Conservation (phyloP, 805 yeast species). For the Millerago galiae region DNA sequence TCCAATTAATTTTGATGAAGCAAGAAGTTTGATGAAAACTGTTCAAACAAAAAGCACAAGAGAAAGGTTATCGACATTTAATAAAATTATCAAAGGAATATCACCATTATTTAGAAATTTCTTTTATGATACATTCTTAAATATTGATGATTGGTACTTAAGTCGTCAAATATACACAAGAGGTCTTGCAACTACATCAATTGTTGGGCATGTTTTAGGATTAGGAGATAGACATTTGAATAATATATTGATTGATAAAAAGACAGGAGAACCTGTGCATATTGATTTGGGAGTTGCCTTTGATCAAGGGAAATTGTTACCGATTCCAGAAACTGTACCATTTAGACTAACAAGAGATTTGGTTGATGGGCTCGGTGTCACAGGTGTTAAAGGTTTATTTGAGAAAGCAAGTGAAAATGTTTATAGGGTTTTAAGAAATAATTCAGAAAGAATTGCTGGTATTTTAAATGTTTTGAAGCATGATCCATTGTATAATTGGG, state of each 20-base stretch:
- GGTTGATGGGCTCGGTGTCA: slow-evolving; percentile 86
- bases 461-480: slow-evolving; percentile 80
- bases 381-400: slow-evolving; percentile 79
- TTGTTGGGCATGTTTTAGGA: slow-evolving; percentile 84
- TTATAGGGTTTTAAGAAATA: slow-evolving; percentile 55
- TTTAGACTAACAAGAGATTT: slow-evolving; percentile 86
- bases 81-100: slow-evolving; percentile 41
- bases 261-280: slow-evolving; percentile 90
- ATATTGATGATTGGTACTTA: slow-evolving; percentile 70
- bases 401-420: slow-evolving; percentile 68
- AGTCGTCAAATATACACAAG: slow-evolving; percentile 60
- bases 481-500: slow-evolving; percentile 94
- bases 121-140: slow-evolving; percentile 59
- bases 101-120: slow-evolving; percentile 66
- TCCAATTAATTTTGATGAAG: slow-evolving; percentile 42
- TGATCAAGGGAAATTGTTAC: slow-evolving; percentile 81
- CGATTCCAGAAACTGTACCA: slow-evolving; percentile 91
- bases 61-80: slow-evolving; percentile 40
- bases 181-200: slow-evolving; percentile 79
- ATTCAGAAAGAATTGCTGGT: slow-evolving; percentile 65
- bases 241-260: slow-evolving; percentile 73
- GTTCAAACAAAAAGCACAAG: slow-evolving; percentile 40
- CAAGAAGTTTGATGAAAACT: slow-evolving; percentile 57
- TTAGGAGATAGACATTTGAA: slow-evolving; percentile 94
- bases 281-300: slow-evolving; percentile 95